Evolutionary conservation across 805 yeast species (phyloP).

Genomic region (Ogataea saltuana): DNA sequence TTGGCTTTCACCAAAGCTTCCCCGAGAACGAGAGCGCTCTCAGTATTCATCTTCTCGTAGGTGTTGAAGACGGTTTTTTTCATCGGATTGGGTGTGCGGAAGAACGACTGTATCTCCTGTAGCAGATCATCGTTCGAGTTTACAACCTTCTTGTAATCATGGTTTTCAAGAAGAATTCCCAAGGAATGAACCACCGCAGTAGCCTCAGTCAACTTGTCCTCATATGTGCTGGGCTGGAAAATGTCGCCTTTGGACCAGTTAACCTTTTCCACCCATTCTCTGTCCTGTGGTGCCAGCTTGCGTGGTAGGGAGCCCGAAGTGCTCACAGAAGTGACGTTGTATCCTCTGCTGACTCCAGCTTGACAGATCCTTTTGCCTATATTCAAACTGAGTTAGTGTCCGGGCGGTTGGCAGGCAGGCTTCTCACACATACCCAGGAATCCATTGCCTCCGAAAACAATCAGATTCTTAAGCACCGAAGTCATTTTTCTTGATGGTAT

Average conservation of each 20-base stretch:
- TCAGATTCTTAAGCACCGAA: constrained; percentile 28
- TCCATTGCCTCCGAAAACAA: constrained; percentile 89
- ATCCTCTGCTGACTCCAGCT: constrained; percentile 61
- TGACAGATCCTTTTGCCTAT: constrained; percentile 68
- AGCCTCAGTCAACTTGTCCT: constrained; percentile 45
- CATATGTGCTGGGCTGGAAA: constrained; percentile 62
- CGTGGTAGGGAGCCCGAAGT: constrained; percentile 57
- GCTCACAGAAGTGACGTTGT: constrained; percentile 61
- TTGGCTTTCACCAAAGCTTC: constrained; percentile 43
- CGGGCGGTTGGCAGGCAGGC: not conserved
- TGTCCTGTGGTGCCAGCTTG: constrained; percentile 32
- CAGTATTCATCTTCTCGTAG: constrained; percentile 66
- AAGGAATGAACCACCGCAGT: constrained; percentile 79
- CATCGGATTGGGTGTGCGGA: constrained; percentile 67
- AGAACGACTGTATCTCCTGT: constrained; percentile 39
- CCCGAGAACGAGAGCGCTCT: constrained; percentile 67
- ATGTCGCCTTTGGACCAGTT: constrained; percentile 69
- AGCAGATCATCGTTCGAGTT: constrained; percentile 34
- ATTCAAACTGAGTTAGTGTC: not conserved
- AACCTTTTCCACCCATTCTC: constrained; percentile 56
- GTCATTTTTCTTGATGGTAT: constrained; percentile 6
- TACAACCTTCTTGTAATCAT: constrained; percentile 60
- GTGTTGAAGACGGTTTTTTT: constrained; percentile 44
- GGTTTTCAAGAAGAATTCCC: constrained; percentile 73
- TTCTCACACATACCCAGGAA: constrained; percentile 50